Base-by-base conservation (phyloP, 345 rosid species). In the Corymbia maculata region DNA sequence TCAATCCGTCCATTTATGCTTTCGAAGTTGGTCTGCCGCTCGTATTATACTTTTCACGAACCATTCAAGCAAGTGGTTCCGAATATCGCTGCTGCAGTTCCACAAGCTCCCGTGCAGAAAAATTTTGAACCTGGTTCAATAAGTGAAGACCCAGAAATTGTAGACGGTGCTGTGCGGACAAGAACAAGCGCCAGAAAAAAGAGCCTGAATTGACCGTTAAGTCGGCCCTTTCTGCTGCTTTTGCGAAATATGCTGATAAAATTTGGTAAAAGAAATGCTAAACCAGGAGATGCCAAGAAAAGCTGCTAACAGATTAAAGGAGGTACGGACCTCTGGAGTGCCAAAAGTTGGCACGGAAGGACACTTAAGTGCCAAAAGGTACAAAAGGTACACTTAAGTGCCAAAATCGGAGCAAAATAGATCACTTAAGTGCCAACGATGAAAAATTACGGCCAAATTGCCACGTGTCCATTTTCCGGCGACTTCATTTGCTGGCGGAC, bases 41-140 rank as follows among this genome's bases (percentile, higher is more conserved):
- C 95, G 92, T 87, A 96, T 51, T 98, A 97, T 88, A 94, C 99
- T 61, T 96, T 96, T 91, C 99, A 97, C 61, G 98, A 96, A 88
- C 98, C 99, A 85, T 97, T 96, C 92, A 95, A 95, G 94, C 97
- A 95, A 51, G 91, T 89, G n/a, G 88, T 90, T 91, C 88, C 93
- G 45, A 92, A 92, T 88, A 90, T 91, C 47, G 93, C 94, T 59
- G 52, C 90, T 86, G 47, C 47, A 70, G 88, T 92, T 90, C 89
- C 90, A 11, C 96, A 94, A 89, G 88, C 92, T 89, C 90, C 93
- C 13, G 49, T 90, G 7, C 88, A 86, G 49, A 90, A 92, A 61
- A 93, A 90, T 66, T n/a, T 86, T 6, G 95, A 92, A 88, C 91
- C 86, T 87, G 80, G 88, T 86, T 87, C 91, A 28, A 92, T 51